Evolutionary conservation across 2,329 filamentous ascomycete genomes (phyloP), one percentile per base, ranked within the genome.

Genomic region (Dothidotthia symphoricarpi): DNA sequence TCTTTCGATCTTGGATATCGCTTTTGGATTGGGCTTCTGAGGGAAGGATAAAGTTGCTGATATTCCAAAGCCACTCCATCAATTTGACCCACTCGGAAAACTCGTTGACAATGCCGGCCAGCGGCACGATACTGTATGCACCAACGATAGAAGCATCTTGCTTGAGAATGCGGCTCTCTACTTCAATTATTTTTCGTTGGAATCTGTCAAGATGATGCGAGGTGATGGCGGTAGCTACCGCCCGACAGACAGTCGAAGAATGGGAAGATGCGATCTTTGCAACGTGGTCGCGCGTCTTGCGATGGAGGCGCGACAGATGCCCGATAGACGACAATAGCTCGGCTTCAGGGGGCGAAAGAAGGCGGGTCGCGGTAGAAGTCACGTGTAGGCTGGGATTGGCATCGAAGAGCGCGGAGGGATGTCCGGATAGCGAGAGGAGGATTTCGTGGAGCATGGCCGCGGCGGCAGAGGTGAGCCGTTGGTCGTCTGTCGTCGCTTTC

Each of bases 381-480:
- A 66, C 54, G 54, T 71, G 64, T 48, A 69, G 36, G 26, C 46
- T 39, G 36, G 39, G 57, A 56, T 69, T 60, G 55, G 69, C 49
- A 65, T 79, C 78, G 72, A 96, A 86, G 63, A 97, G 80, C 53
- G 89, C 85, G 50, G 91, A 96, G 49, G 87, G 85, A 71, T 97
- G 88, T 53, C 93, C 91, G 59, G 90, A 94, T 69, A 97, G 83
- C 67, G 90, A 91, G 69, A 98, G 84, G 69, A 97, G 82, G 73
- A 98, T 88, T 76, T 98, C 93, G 80, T 97, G 93, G 68, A 98
- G 86, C 93, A 98, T 98, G 55, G 59, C 37, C 40, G 45, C 13
- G 58, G 55, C n/a, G 39, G 33, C 14, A 36, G 31, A 14, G 44
- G 41, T 25, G 43, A 33, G 31, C 33, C 26, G 16, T 39, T 34